Evolutionary conservation across 495 filamentous ascomycete species (phyloP), one percentile per base, ranked within the genome.

Genomic region (Amniculicola lignicola): DNA sequence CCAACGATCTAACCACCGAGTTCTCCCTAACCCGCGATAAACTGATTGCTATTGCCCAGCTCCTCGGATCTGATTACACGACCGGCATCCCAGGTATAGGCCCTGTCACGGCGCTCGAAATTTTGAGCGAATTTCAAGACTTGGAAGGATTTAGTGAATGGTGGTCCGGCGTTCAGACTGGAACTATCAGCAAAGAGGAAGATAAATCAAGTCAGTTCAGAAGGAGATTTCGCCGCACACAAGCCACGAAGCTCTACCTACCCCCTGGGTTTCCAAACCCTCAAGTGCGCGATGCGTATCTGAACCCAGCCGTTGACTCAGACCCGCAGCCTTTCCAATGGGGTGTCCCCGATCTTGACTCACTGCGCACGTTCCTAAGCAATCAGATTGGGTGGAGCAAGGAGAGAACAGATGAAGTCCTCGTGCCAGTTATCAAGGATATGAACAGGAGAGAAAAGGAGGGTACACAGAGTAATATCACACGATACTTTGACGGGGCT

Each of bases 401-500:
- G 65, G 91, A 95, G 65, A 78, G 88, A 18, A 96, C 92, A 0
- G 94, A 97, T 58, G 92, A 97, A 67, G 86, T 97, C 2, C 79
- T 98, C 2, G 87, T 97, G 9, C 93, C 93, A 0, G 94, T 98
- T 0, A 89, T 98, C 28, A 77, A 82, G 41, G 94, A 97, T 66
- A 94, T 97, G 88, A 96, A 96, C 69, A 78, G 80, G 1, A 75
- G 92, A 28, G 84, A 86, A 54, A 76, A 78, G 11, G 93, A 97
- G 69, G 93, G 94, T 1, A 96, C 91, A 16, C 93, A 98, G 76
- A 83, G 82, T 25, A 98, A 97, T 67, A 95, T 98, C 59, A 98
- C 93, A n/a, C 77, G 82, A 21, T 98, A 82, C 66, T 93, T 97
- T 69, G 74, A 76, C 18, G 82, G 84, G 0, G 71, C 70, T 2